Evolutionary conservation across 78 protist genomes (phyloP).

Genomic region (Blattamonas nauphoetae): DNA sequence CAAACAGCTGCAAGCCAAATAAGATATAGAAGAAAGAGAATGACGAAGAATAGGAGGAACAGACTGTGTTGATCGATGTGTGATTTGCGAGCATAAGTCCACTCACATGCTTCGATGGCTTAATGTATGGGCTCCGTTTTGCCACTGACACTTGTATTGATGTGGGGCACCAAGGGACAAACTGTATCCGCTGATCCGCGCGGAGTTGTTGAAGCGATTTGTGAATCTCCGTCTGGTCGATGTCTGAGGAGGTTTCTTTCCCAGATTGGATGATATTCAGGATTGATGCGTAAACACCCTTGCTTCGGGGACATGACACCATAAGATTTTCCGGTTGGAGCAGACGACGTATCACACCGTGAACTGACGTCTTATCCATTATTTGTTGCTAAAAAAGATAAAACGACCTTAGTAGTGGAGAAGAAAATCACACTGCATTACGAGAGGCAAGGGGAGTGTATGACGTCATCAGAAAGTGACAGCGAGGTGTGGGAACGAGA

Average conservation of each 20-base stretch:
- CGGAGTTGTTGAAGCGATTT: constrained; percentile 85
- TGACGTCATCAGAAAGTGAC: constrained; percentile 96
- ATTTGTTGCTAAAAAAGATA: not conserved
- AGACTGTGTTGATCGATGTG: constrained; percentile 66
- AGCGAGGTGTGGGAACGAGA: constrained; percentile 97
- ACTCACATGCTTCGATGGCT: constrained; percentile 76
- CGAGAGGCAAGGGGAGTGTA: constrained; percentile 61
- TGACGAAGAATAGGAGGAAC: too few relatives aligned
- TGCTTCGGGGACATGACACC: constrained; percentile 61
- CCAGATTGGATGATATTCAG: constrained; percentile 98
- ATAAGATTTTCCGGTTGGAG: constrained; percentile 87
- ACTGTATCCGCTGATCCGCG: constrained; percentile 75
- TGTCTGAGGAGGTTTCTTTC: constrained; percentile 85
- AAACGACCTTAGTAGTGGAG: not conserved
- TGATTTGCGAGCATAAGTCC: constrained; percentile 98
- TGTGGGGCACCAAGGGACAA: constrained; percentile 99
- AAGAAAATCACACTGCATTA: not conserved
- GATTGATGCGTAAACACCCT: constrained; percentile 81
- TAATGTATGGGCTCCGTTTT: constrained; percentile 65
- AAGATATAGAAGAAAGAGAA: too few relatives aligned
- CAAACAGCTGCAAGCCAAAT: too few relatives aligned
- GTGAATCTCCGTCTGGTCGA: constrained; percentile 55
- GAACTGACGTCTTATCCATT: constrained; percentile 91
- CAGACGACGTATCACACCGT: constrained; percentile 95
- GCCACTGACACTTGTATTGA: constrained; percentile 84